Percentiles rank a stretch among this genome's conserved stretches.
Conservation (phyloP, 371 early-diverging fungal species). For the Rhizopus sp. region DNA sequence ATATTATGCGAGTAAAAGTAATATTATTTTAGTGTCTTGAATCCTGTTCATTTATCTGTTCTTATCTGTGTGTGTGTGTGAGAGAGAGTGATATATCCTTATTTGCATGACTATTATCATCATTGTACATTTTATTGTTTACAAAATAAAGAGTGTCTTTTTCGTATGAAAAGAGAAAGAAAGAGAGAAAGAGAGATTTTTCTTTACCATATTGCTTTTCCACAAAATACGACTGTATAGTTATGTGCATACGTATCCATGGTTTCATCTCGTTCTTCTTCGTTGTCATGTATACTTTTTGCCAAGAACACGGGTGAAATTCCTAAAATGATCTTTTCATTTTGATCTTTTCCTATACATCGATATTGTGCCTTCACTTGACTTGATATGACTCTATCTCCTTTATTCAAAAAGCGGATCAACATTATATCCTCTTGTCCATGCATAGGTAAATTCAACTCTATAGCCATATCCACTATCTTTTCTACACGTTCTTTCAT, state of each 20-base stretch:
- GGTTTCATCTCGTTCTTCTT: neutral
- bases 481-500: slow-evolving; percentile 13
- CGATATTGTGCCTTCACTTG: slow-evolving; percentile 23
- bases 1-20: no score
- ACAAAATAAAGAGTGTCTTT: neutral
- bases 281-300: slow-evolving; percentile 14
- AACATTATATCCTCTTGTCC: slow-evolving; percentile 20
- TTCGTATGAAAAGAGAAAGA: neutral
- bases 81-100: neutral
- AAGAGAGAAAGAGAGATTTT: neutral
- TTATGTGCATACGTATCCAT: slow-evolving; percentile 8
- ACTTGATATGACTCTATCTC: slow-evolving; percentile 2
- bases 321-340: slow-evolving; percentile 8
- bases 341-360: neutral
- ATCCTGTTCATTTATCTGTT: neutral
- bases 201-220: slow-evolving; percentile 22
- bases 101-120: no score
- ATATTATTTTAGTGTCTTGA: neutral
- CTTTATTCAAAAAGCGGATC: neutral
- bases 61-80: neutral
- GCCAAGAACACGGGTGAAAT: slow-evolving; percentile 24
- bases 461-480: slow-evolving; percentile 25
- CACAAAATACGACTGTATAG: slow-evolving; percentile 16
- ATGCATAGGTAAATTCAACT: slow-evolving; percentile 22
- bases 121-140: neutral